Conservation (phyloP, 2,329 filamentous ascomycete genomes). For the Nemania sp. region DNA sequence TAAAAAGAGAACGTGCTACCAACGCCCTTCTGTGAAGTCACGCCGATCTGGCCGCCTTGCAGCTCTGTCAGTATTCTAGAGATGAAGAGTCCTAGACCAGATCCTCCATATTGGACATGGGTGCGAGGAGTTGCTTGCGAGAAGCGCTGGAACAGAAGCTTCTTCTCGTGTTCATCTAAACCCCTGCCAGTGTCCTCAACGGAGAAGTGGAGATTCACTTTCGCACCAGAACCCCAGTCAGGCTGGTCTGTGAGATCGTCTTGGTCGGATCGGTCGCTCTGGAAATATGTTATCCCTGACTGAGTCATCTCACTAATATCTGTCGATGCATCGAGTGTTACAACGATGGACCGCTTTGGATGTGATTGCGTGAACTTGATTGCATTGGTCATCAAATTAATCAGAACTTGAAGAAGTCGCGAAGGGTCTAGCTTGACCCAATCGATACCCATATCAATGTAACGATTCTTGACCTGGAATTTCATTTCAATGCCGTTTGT, state of each 20-base stretch:
- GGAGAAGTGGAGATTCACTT: constrained; percentile 72
- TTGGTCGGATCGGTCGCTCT: constrained; percentile 46
- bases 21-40: constrained; percentile 65
- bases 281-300: constrained; percentile 52
- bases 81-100: constrained; percentile 74
- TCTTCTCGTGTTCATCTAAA: constrained; percentile 65
- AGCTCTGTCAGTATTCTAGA: constrained; percentile 74
- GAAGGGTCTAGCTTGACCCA: constrained; percentile 79
- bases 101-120: constrained; percentile 73
- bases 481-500: constrained; percentile 73
- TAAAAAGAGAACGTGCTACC: constrained; percentile 80
- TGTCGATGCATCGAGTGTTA: constrained; percentile 66
- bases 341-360: constrained; percentile 60
- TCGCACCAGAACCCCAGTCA: constrained; percentile 74
- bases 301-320: constrained; percentile 49
- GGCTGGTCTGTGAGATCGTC: constrained; percentile 53
- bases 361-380: constrained; percentile 68
- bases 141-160: constrained; percentile 68
- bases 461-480: constrained; percentile 70
- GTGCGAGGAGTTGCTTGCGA: constrained; percentile 70
- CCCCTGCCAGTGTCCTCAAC: constrained; percentile 74
- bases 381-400: constrained; percentile 73
- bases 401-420: constrained; percentile 72
- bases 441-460: constrained; percentile 64
- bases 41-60: constrained; percentile 77